Evolutionary conservation across 345 rosid genomes (phyloP).

Genomic region (Rhizophora mangle): DNA sequence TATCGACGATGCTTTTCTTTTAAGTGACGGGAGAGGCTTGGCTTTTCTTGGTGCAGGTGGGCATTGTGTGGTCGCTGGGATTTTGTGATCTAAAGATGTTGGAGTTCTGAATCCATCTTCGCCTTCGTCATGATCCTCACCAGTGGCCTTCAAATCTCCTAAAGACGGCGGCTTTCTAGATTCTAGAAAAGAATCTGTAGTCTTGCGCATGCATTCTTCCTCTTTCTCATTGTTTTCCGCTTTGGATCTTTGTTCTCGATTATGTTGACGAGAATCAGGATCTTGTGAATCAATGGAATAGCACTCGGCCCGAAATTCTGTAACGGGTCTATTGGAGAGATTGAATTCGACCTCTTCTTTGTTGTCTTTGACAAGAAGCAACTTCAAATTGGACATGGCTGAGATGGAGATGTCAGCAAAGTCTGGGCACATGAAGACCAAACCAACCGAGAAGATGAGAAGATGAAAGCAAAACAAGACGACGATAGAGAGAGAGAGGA

Average conservation of each 20-base stretch:
- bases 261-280: neutral
- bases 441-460: neutral
- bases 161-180: neutral
- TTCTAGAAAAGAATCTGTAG: neutral
- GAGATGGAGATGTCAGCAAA: neutral
- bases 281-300: neutral
- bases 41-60: conserved; percentile 26
- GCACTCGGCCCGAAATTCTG: no score
- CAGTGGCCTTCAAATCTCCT: conserved; percentile 5
- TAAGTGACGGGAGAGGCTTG: conserved; percentile 13
- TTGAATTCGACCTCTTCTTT: conserved; percentile 25
- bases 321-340: neutral
- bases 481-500: neutral
- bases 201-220: neutral
- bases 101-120: conserved; percentile 33
- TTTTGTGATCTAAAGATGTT: conserved; percentile 18
- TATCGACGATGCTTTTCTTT: conserved; percentile 30
- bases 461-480: neutral
- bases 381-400: conserved; percentile 33
- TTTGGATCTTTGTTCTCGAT: neutral
- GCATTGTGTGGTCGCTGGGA: conserved; percentile 21
- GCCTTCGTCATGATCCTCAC: neutral
- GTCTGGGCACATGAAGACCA: conserved; percentile 4
- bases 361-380: conserved; percentile 25
- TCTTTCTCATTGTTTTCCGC: neutral